Evolutionary conservation across 179 eudicot genomes (phyloP).

Genomic region (Monotropa hypopitys): DNA sequence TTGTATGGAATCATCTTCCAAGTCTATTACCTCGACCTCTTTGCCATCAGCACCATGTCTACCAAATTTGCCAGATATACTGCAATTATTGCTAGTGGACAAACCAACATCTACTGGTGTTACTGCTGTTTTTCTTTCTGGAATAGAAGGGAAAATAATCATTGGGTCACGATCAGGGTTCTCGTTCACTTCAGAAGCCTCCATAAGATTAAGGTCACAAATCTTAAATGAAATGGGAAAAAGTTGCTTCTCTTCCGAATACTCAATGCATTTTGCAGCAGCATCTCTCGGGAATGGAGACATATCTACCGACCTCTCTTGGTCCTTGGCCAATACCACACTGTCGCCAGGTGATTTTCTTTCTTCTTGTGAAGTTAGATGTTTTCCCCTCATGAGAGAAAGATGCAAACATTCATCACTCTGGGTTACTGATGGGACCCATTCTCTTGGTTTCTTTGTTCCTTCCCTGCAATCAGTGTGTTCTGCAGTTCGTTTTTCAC

Average conservation of each 20-base stretch:
- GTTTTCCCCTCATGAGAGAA: conserved; percentile 23
- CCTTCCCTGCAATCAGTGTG: conserved; percentile 26
- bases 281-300: conserved; percentile 25
- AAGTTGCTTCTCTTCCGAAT: conserved; percentile 62
- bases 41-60: conserved; percentile 37
- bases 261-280: conserved; percentile 28
- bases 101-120: conserved; percentile 48
- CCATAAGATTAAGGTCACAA: conserved; percentile 82
- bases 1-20: conserved; percentile 50
- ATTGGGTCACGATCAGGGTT: conserved; percentile 27
- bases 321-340: conserved; percentile 22
- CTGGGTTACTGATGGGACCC: conserved; percentile 29
- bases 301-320: conserved; percentile 23
- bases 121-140: conserved; percentile 25
- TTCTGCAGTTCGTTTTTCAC: conserved; percentile 54
- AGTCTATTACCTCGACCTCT: conserved; percentile 76
- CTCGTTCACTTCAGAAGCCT: conserved; percentile 50
- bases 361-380: conserved; percentile 17
- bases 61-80: conserved; percentile 24
- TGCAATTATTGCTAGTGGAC: conserved; percentile 47
- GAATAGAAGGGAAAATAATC: conserved; percentile 33
- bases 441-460: conserved; percentile 51
- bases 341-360: conserved; percentile 16
- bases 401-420: conserved; percentile 24
- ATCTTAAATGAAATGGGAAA: conserved; percentile 69